phyloP scores from a whole-genome alignment of 352 stramenopile species.

The Pythium utonaiense region DNA sequence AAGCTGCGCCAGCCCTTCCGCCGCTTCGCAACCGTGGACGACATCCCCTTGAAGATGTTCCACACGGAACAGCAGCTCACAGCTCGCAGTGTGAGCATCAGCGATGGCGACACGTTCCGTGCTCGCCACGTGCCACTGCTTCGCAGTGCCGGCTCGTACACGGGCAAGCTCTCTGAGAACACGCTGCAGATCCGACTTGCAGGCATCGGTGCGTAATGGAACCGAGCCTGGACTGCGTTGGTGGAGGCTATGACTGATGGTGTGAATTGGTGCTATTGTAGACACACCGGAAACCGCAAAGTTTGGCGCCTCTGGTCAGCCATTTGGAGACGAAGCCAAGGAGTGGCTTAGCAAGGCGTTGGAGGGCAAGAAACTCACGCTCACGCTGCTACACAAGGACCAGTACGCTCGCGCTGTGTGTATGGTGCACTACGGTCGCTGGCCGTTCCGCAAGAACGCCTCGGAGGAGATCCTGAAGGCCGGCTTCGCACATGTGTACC shows the following conservation, averaged over 20 bases:
- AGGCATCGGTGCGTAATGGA: conserved; percentile 46
- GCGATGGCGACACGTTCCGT: conserved; percentile 84
- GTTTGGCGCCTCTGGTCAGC: conserved; percentile 73
- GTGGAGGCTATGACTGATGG: not conserved
- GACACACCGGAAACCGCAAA: conserved; percentile 85
- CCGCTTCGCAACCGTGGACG: conserved; percentile 69
- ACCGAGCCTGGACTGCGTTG: not conserved
- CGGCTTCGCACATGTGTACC: conserved; percentile 70
- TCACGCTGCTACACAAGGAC: conserved; percentile 82
- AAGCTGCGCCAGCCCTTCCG: conserved; percentile 62
- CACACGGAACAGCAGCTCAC: conserved; percentile 50
- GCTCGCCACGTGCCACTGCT: conserved; percentile 59
- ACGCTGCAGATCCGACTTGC: conserved; percentile 84
- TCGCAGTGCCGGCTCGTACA: conserved; percentile 34
- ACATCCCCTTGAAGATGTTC: conserved; percentile 75
- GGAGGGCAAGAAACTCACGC: conserved; percentile 45
- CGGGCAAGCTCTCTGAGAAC: conserved; percentile 68
- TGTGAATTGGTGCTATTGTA: conserved; percentile 7
- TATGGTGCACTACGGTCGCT: conserved; percentile 75
- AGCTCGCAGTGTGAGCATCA: conserved; percentile 51
- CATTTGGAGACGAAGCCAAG: conserved; percentile 79
- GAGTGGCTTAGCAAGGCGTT: conserved; percentile 54
- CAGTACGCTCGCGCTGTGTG: conserved; percentile 83
- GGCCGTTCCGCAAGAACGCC: conserved; percentile 75
- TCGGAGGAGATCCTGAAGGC: conserved; percentile 81